Base-by-base conservation (phyloP, 805 yeast genomes). In the Clavispora vitiphila region DNA sequence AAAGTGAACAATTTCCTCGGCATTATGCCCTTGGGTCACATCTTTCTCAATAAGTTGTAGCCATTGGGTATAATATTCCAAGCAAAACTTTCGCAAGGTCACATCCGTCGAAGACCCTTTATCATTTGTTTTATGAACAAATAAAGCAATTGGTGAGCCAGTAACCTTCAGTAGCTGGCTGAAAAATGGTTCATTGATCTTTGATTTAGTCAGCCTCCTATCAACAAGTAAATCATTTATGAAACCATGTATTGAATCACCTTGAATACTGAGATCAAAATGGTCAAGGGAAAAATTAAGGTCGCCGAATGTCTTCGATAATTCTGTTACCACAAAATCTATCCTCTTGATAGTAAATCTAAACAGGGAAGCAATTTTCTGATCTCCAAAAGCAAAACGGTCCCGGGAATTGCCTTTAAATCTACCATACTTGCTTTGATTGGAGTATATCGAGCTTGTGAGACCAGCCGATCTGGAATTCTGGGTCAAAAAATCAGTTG, bases 31-130 rank as follows among this genome's bases (percentile, higher is more conserved):
- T n/a, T 40, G 36, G 7, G 42, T 31, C 6, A 40, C 38, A 21
- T 41, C 40, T 5, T 48, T 35, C 10, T 67, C 77, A 35, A 81
- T 63, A 16, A 74, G 43, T 5, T 64, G 46, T 14, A 84, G 43
- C 84, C 90, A 78, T 19, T 64, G 60, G 0, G 89, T 78, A 50
- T 79, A 74, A 50, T 84, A 85, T 31, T 80, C 78, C 2, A 83
- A 7, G 5, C 64, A 49, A 10, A 77, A 40, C 43, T 80, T 77
- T 26, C 76, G 65, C 18, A 83, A 46, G 34, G 69, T 64, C 2
- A 80, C 49, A 21, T 72, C 76, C 5, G 72, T 39, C 3, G 56
- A 57, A 9, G 64, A 62, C 5, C 62, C 62, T 8, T 61, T 58
- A 10, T 63, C 65, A n/a, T 29, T 34, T 5, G 43, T 38, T 43